Evolutionary conservation across 2,329 filamentous ascomycete genomes (phyloP), one percentile per base, ranked within the genome.

Genomic region (Microdochium paspali): DNA sequence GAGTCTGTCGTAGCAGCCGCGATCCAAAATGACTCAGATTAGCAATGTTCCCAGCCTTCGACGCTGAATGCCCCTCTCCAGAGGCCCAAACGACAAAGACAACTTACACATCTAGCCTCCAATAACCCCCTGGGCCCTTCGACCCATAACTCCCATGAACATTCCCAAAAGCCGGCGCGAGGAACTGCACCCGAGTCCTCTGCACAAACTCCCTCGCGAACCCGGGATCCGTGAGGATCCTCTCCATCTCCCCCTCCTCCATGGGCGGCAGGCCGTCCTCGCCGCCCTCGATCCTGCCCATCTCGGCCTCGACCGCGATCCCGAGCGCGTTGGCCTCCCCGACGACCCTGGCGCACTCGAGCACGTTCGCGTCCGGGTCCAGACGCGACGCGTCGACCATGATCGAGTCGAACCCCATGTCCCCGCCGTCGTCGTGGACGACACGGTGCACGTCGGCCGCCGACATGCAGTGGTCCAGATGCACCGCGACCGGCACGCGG

Each of bases 381-480:
- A 79, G 77, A 54, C 82, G 78, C 42, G 71, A 76, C 76, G 84
- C 84, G 59, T 84, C 81, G 1, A 84, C 74, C 80, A 84, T 83
- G 56, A 84, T 81, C 23, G 70, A 74, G 56, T 84, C 80, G 51
- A 83, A 82, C 0, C 68, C 68, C 30, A 75, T 57, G 23, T 57
- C 51, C 25, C n/a, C n/a, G n/a, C n/a, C n/a, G n/a, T n/a, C n/a
- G n/a, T n/a, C n/a, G n/a, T n/a, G n/a, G n/a, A 60, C 54, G 13
- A 60, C 60, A 4, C 53, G 46, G 28, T 58, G 54, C 18, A 61
- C 53, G 24, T 62, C 60, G 10, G 10, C 52, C 1, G 44, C 47
- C 43, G 58, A 54, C n/a, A 61, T 76, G n/a, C 76, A 76, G 58
- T 80, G 77, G 62, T 80, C 77, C 57, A 80, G 70, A 60, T 80